Evolutionary conservation across 2,329 filamentous ascomycete genomes (phyloP).

Genomic region (Microdochium bolleyi): DNA sequence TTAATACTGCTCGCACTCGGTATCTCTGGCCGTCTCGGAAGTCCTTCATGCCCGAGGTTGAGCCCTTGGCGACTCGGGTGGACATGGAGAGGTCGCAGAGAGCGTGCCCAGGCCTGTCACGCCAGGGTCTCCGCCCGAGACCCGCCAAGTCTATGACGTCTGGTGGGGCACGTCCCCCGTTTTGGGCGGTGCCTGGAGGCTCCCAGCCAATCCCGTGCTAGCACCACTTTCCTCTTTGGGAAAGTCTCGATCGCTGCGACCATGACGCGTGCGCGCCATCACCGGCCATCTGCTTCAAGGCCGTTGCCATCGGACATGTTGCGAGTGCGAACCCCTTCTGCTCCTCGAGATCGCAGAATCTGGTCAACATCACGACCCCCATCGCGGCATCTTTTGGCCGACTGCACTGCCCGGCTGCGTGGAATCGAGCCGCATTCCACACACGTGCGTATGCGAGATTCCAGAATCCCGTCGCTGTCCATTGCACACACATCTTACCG

Average conservation of each 20-base stretch:
- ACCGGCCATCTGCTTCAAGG: neutral
- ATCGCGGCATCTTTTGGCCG: neutral
- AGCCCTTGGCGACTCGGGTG: neutral
- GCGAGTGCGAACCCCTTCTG: neutral
- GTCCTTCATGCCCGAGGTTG: neutral
- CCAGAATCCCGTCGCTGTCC: neutral
- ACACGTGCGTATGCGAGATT: neutral
- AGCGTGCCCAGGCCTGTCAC: neutral
- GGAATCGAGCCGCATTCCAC: neutral
- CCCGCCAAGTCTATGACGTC: neutral
- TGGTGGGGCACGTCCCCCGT: neutral
- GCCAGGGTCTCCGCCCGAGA: neutral
- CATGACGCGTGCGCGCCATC: neutral
- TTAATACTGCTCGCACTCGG: neutral
- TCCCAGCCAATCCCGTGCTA: neutral
- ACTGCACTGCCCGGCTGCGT: neutral
- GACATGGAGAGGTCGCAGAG: neutral
- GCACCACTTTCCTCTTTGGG: neutral
- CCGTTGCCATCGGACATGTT: neutral
- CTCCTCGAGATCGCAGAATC: neutral
- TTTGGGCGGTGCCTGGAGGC: neutral
- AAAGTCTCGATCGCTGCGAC: neutral
- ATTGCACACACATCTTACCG: neutral
- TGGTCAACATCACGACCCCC: neutral
- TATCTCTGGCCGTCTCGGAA: neutral